phyloP scores from a whole-genome alignment of 495 filamentous ascomycete species.

The Neurospora pannonica region DNA sequence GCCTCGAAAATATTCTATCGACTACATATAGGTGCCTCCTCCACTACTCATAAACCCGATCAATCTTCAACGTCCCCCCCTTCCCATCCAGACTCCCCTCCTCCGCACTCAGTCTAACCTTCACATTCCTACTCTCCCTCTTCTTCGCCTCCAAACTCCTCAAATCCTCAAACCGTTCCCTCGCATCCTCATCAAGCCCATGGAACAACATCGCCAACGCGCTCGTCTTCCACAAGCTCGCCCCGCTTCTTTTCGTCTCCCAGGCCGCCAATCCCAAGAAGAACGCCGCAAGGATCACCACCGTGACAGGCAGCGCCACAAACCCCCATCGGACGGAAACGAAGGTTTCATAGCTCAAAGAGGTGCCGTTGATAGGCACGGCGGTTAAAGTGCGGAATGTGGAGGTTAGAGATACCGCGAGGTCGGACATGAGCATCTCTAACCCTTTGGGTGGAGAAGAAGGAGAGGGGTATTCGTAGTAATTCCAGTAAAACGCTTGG shows the following conservation, averaged over 20 bases:
- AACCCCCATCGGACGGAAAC: constrained; percentile 8
- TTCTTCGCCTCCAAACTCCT: constrained; percentile 11
- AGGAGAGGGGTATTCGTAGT: constrained; percentile 15
- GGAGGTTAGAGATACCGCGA: constrained; percentile 1
- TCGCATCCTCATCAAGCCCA: constrained; percentile 11
- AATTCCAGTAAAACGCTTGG: constrained; percentile 21
- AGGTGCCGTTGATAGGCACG: constrained; percentile 1
- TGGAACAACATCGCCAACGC: constrained; percentile 17
- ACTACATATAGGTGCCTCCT: no score
- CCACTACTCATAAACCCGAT: constrained; percentile 1
- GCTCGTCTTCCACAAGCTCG: constrained; percentile 18
- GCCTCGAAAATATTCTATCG: not conserved
- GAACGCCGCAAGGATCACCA: not conserved
- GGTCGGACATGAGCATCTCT: constrained; percentile 13
- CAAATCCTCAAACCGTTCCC: constrained; percentile 9
- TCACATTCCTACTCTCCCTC: constrained; percentile 9
- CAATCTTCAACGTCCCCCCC: constrained; percentile 2
- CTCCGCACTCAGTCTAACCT: constrained; percentile 6
- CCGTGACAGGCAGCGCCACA: not conserved
- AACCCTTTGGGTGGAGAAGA: not conserved
- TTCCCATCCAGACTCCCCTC: not conserved
- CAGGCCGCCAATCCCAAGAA: constrained; percentile 6
- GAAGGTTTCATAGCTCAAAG: not conserved
- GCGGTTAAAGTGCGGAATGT: not conserved
- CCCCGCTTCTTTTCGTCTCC: constrained; percentile 2